Conservation (phyloP, 1,284 basidiomycete species). For the Xerocomus nothofagi region DNA sequence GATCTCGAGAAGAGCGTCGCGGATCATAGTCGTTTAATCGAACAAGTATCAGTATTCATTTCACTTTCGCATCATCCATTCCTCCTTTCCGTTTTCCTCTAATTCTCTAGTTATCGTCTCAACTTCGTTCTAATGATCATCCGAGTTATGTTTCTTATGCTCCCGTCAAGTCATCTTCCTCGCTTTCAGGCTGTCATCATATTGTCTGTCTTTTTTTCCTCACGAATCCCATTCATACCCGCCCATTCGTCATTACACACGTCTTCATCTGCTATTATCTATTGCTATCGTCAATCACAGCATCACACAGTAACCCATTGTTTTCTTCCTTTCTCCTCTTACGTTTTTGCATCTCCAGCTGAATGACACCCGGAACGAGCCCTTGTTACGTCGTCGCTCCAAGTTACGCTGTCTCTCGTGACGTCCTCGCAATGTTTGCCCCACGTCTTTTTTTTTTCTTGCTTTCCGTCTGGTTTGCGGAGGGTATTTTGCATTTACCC, state of each 20-base stretch:
- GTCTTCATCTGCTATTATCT: conserved; percentile 31
- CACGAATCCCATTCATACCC: conserved; percentile 21
- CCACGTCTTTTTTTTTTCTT: conserved; percentile 6
- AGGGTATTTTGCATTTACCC: not conserved
- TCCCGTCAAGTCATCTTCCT: conserved; percentile 8
- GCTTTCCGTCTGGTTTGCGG: conserved; percentile 5
- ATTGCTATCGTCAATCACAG: conserved; percentile 32
- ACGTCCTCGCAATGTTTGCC: conserved; percentile 19
- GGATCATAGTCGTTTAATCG: conserved; percentile 31
- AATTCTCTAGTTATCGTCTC: not conserved
- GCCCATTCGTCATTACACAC: conserved; percentile 17
- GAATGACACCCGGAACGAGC: conserved; percentile 23
- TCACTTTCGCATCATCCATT: not conserved
- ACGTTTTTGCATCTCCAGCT: conserved; percentile 1
- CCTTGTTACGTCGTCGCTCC: conserved; percentile 14
- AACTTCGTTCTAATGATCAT: conserved; percentile 18
- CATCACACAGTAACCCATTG: conserved; percentile 16
- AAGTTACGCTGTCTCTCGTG: conserved; percentile 18
- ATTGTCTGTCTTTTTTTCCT: conserved; percentile 18
- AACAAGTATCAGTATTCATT: not conserved
- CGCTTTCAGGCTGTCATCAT: conserved; percentile 25
- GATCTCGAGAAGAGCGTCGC: conserved; percentile 45
- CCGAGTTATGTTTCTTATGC: conserved; percentile 19
- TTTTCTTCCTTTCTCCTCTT: not conserved
- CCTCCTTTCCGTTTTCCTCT: too few relatives aligned